Conservation (phyloP, 1,284 basidiomycete species). For the Rhodotorula sp. region DNA sequence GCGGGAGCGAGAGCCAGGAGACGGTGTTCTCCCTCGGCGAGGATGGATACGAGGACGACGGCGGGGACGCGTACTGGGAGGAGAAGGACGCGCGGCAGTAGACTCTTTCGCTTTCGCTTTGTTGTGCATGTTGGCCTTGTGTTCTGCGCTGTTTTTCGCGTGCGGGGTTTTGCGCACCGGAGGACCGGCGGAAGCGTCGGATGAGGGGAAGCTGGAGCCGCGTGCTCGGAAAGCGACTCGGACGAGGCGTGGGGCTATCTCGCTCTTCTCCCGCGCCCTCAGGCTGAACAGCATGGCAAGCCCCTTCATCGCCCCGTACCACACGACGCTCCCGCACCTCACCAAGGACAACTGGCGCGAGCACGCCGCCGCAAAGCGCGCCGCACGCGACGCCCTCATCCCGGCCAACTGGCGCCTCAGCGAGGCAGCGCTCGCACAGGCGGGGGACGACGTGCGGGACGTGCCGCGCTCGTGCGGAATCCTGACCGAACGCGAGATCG, state of each 20-base stretch:
- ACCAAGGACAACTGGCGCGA: conserved; percentile 19
- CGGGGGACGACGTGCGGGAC: conserved; percentile 2
- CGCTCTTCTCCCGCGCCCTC: neutral
- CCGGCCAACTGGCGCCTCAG: conserved; percentile 6
- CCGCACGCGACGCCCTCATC: neutral
- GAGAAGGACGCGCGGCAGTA: conserved; percentile 11
- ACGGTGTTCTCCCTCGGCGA: conserved; percentile 37
- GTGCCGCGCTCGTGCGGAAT: neutral
- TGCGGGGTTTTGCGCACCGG: neutral
- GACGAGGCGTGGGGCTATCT: neutral
- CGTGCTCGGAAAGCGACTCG: no score
- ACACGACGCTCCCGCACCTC: neutral
- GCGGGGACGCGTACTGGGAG: conserved; percentile 32
- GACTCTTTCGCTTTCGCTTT: neutral
- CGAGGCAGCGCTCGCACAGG: neutral
- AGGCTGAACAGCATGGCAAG: neutral
- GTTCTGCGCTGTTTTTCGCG: neutral
- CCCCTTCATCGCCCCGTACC: conserved; percentile 1
- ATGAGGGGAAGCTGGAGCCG: neutral
- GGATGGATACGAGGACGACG: conserved; percentile 31
- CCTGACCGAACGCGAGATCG: conserved; percentile 11
- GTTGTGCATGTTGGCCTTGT: no score
- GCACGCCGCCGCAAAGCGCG: neutral
- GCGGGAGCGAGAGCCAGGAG: conserved; percentile 14
- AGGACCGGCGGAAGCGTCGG: neutral